phyloP scores from a whole-genome alignment of 2,329 filamentous ascomycete genomes.

The Cytospora piceicola region DNA sequence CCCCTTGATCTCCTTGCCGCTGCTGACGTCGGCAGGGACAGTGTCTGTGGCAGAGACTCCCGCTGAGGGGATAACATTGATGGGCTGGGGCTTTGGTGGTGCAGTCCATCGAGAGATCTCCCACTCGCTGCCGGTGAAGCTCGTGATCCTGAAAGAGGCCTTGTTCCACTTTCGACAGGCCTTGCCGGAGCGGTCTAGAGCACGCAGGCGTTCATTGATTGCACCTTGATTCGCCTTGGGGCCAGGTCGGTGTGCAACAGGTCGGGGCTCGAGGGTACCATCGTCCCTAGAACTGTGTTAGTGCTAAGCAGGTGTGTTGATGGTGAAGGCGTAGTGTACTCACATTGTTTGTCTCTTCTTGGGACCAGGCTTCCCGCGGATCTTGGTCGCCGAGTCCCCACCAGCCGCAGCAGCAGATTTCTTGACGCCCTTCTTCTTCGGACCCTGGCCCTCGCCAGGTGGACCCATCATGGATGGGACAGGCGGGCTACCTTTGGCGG shows the following conservation, averaged over 20 bases:
- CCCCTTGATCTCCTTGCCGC: constrained; percentile 68
- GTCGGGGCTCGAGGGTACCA: constrained; percentile 62
- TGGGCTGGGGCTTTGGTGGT: constrained; percentile 59
- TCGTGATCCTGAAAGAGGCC: constrained; percentile 83
- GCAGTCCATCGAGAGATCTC: constrained; percentile 82
- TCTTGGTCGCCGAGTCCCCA: constrained; percentile 69
- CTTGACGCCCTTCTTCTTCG: constrained; percentile 78
- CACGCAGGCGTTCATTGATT: constrained; percentile 94
- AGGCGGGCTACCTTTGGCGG: constrained; percentile 59
- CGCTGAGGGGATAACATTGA: constrained; percentile 52
- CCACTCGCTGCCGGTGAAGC: constrained; percentile 88
- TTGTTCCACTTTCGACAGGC: constrained; percentile 91
- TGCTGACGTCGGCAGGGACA: constrained; percentile 51
- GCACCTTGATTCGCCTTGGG: constrained; percentile 96
- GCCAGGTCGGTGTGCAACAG: constrained; percentile 77
- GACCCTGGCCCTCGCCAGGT: constrained; percentile 53
- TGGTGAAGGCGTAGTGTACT: constrained; percentile 46
- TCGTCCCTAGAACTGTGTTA: constrained; percentile 55
- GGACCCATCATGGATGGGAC: constrained; percentile 62
- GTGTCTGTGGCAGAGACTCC: constrained; percentile 52
- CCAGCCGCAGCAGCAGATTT: constrained; percentile 68
- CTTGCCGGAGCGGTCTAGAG: constrained; percentile 88
- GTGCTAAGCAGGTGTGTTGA: not conserved
- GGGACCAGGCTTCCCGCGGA: constrained; percentile 85
- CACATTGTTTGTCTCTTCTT: constrained; percentile 97